Evolutionary conservation across 345 rosid genomes (phyloP).

Genomic region (Lepidium didymum): DNA sequence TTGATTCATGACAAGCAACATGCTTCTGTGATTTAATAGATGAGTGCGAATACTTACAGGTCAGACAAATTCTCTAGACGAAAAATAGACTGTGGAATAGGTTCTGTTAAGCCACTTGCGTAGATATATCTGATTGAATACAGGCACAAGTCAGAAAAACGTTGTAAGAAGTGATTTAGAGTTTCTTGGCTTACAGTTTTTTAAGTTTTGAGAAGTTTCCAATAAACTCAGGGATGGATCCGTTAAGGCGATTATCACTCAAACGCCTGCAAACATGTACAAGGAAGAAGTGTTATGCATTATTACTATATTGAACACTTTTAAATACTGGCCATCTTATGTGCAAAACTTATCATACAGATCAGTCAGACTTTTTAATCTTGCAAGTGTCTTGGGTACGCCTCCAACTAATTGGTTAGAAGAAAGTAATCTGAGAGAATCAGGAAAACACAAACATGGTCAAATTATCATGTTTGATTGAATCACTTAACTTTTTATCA

Average conservation of each 20-base stretch:
- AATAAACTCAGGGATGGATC: constrained; percentile 56
- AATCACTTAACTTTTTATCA: neutral
- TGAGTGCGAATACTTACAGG: constrained; percentile 33
- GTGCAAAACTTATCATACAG: constrained; percentile 28
- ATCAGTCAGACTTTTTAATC: constrained; percentile 30
- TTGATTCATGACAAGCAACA: neutral
- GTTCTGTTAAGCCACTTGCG: constrained; percentile 43
- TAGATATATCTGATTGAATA: constrained; percentile 37
- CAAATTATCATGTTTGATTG: neutral
- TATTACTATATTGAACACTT: neutral
- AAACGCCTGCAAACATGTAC: constrained; percentile 44
- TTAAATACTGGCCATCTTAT: neutral
- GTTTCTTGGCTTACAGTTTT: constrained; percentile 52
- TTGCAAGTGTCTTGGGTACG: constrained; percentile 34
- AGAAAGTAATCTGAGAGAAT: constrained; percentile 30
- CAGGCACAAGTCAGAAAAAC: neutral
- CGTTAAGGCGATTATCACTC: constrained; percentile 66
- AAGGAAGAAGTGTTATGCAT: neutral
- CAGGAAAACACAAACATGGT: neutral
- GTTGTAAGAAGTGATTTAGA: neutral
- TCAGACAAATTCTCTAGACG: constrained; percentile 27
- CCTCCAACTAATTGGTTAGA: constrained; percentile 41
- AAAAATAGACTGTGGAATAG: constrained; percentile 44
- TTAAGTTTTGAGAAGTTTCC: constrained; percentile 48
- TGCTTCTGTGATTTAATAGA: neutral